Base-by-base conservation (phyloP, 2,329 filamentous ascomycete genomes). In the Xylaria sp. region DNA sequence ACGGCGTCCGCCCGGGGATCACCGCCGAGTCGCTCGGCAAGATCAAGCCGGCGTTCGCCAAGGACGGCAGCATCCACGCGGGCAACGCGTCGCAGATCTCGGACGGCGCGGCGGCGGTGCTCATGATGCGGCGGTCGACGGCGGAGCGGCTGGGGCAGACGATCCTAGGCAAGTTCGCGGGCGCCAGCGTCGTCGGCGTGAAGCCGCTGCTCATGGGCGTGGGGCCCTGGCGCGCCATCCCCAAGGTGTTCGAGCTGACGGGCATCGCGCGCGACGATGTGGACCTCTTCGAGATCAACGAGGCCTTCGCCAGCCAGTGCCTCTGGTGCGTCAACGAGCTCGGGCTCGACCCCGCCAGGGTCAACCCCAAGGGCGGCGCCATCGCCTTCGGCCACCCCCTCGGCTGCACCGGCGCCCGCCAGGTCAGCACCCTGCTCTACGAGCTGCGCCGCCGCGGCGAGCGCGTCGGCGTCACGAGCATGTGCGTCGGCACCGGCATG, bases 201-300 rank as follows among this genome's bases (percentile, higher is more conserved):
- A 86, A 90, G 69, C 94, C 94, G 39, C 83, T 97, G 52, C 87
- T 97, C 64, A 97, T 99, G 94, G 94, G 94, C 60, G 81, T 96
- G 63, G 94, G 94, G 1, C 94, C 94, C 46, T 96, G 91, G 85
- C 92, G 92, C 75, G 92, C 94, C 52, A 97, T 99, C 68, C 94
- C 94, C 61, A 89, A 92, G 71, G 92, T 91, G 3, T 87, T 97
- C 52, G 83, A 90, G 71, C 92, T 94, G 73, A 90, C 92, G 0
- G 92, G 92, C 56, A 86, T 99, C 66, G 81, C 79, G 71, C 91
- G 88, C 74, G 88, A 96, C 52, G 93, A 97, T 64, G 91, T 99
- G 24, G 94, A 97, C 72, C 93, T 97, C 69, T 97, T 85, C 69
- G 94, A 99, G 84, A 97, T 99, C 82, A 99, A 99, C 80, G 94